A percentile compares a stretch with the other conserved stretches of the same genome.
These are phyloP conservation scores for Nannizziopsis barbatae DNA, from an alignment of 2,329 filamentous ascomycete species.

Conservation along the genomic window DNA sequence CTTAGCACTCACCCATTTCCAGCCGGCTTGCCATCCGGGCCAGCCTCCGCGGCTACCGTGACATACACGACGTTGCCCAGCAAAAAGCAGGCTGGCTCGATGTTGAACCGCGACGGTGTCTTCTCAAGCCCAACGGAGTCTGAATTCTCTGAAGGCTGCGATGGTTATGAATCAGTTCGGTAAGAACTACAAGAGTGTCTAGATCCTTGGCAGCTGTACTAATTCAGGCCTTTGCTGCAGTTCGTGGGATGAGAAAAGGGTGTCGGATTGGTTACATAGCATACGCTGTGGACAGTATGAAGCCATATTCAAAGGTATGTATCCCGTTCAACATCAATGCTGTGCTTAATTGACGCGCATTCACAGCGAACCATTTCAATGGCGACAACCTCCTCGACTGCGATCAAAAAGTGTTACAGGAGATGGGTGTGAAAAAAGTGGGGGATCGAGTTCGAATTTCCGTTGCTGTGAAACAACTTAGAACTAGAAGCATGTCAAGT, in stretches of 20 bases:
- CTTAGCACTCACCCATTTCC: slow-evolving; percentile 11
- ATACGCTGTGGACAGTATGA: slow-evolving; percentile 95
- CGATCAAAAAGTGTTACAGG: slow-evolving; percentile 90
- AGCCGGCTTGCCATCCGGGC: neutral
- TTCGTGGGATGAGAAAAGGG: slow-evolving; percentile 78
- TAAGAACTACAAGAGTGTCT: slow-evolving; percentile 29
- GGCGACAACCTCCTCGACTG: slow-evolving; percentile 94
- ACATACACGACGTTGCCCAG: slow-evolving; percentile 10
- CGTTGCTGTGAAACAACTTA: slow-evolving; percentile 69
- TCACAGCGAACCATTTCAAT: slow-evolving; percentile 77
- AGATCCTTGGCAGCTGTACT: neutral
- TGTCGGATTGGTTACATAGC: slow-evolving; percentile 78
- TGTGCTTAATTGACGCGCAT: no score
- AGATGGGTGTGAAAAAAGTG: slow-evolving; percentile 97
- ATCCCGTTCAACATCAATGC: neutral
- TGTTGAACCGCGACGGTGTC: slow-evolving; percentile 24
- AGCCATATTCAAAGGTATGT: slow-evolving; percentile 60
- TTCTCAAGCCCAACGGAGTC: slow-evolving; percentile 82
- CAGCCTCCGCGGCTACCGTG: slow-evolving; percentile 1
- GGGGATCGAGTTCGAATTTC: slow-evolving; percentile 90
- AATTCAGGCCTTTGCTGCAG: slow-evolving; percentile 23
- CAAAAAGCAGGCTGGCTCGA: slow-evolving; percentile 7
- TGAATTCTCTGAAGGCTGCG: slow-evolving; percentile 71
- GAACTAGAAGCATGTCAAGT: slow-evolving; percentile 64
- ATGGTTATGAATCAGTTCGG: slow-evolving; percentile 63